Evolutionary conservation across 306 rosid genomes (phyloP).

Genomic region (Castanospermum australe): DNA sequence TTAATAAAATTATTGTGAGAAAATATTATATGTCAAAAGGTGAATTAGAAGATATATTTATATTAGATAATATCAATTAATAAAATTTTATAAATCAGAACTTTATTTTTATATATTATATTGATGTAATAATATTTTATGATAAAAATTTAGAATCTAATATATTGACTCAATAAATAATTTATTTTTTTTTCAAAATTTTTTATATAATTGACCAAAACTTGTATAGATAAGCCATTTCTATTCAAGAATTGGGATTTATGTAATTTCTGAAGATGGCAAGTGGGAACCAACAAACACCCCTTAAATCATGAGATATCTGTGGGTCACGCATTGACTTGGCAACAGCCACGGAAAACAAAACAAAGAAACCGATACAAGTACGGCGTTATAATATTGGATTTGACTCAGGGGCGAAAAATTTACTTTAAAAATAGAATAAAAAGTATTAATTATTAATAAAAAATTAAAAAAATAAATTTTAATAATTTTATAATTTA

Average conservation of each 20-base stretch:
- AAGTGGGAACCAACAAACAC: not conserved
- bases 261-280: not conserved
- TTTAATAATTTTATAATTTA: too few relatives aligned
- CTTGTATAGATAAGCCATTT: not conserved
- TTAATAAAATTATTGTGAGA: too few relatives aligned
- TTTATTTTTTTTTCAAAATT: not conserved
- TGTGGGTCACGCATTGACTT: slow-evolving; percentile 41
- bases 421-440: too few relatives aligned
- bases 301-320: slow-evolving; percentile 1
- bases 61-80: too few relatives aligned
- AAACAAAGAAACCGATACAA: not conserved
- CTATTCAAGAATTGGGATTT: not conserved
- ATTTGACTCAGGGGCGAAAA: too few relatives aligned
- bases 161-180: not conserved
- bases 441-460: too few relatives aligned
- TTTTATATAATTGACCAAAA: not conserved
- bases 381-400: slow-evolving; percentile 25
- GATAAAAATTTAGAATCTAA: not conserved
- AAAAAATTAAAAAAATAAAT: too few relatives aligned
- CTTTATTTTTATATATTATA: too few relatives aligned
- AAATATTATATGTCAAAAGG: too few relatives aligned
- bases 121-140: too few relatives aligned
- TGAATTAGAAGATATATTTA: too few relatives aligned
- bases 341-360: not conserved
- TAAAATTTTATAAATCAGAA: too few relatives aligned